Evolutionary conservation across 345 rosid species (phyloP).

Genomic region (Firmiana major): DNA sequence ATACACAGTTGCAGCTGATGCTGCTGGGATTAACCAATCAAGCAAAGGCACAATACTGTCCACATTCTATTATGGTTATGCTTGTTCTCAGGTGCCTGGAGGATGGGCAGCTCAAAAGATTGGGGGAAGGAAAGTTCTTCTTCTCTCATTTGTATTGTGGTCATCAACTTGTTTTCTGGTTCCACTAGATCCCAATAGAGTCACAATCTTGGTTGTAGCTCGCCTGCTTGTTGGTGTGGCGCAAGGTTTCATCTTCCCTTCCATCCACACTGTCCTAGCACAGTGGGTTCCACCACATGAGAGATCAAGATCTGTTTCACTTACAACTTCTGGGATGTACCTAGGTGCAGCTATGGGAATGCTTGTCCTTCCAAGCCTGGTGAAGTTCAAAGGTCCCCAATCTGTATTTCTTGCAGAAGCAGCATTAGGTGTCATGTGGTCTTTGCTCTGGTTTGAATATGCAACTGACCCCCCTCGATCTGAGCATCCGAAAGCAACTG

Average conservation of each 20-base stretch:
- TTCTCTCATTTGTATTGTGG: slow-evolving; percentile 84
- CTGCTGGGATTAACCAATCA: slow-evolving; percentile 80
- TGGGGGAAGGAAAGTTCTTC: slow-evolving; percentile 87
- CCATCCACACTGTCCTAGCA: slow-evolving; percentile 92
- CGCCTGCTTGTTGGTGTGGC: slow-evolving; percentile 98
- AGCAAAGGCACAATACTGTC: slow-evolving; percentile 89
- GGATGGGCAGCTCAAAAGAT: slow-evolving; percentile 98
- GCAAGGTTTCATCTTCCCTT: slow-evolving; percentile 93
- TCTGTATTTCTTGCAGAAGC: slow-evolving; percentile 92
- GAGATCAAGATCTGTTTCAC: slow-evolving; percentile 92
- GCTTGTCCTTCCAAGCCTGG: slow-evolving; percentile 87
- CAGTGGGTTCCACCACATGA: slow-evolving; percentile 99
- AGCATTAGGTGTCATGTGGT: slow-evolving; percentile 78
- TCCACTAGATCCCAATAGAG: slow-evolving; percentile 78
- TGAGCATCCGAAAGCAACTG: slow-evolving; percentile 85
- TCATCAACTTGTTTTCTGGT: slow-evolving; percentile 82
- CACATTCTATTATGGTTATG: slow-evolving; percentile 85
- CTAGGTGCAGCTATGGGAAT: slow-evolving; percentile 95
- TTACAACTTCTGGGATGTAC: slow-evolving; percentile 96
- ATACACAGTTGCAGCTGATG: slow-evolving; percentile 87
- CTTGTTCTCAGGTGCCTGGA: slow-evolving; percentile 94
- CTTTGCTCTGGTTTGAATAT: slow-evolving; percentile 74
- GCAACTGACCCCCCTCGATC: slow-evolving; percentile 91
- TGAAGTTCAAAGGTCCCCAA: slow-evolving; percentile 80
- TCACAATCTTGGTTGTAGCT: slow-evolving; percentile 54